Evolutionary conservation across 23 red algal species (phyloP).

Genomic region (Gracilaria domingensis): DNA sequence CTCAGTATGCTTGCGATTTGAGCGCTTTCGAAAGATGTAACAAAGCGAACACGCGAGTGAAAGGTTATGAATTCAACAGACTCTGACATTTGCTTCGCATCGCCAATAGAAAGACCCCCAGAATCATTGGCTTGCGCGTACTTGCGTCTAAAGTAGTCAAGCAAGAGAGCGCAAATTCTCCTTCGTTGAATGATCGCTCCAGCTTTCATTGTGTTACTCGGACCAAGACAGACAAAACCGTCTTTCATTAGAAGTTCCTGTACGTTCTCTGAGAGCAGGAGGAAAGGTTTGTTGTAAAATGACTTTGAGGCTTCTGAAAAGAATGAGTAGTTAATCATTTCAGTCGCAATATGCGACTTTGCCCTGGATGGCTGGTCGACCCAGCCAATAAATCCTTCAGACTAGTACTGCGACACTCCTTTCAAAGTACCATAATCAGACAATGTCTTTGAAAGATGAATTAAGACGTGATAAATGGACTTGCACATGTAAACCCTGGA

Average conservation of each 20-base stretch:
- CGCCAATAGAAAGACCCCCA: not conserved
- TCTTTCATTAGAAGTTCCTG: not conserved
- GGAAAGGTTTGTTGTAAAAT: not conserved
- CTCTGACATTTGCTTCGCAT: not conserved
- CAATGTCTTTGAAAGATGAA: not conserved
- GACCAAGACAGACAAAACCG: not conserved
- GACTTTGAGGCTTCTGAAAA: constrained; percentile 1
- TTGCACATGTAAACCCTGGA: not conserved
- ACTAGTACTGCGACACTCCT: constrained; percentile 24
- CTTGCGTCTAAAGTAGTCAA: not conserved
- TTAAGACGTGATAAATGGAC: constrained; percentile 15
- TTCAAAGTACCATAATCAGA: not conserved
- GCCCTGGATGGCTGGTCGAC: not conserved
- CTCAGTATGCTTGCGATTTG: not conserved
- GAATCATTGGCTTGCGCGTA: not conserved
- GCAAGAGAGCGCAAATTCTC: not conserved
- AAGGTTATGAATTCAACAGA: not conserved
- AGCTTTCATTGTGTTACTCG: not conserved
- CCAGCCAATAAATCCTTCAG: constrained; percentile 36
- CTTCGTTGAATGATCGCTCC: not conserved
- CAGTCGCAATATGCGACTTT: not conserved
- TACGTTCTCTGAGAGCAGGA: not conserved
- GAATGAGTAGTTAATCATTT: not conserved
- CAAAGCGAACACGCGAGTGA: not conserved
- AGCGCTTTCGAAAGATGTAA: not conserved